Conservation (phyloP, 331 rosid genomes). For the Telfairia occidentalis region DNA sequence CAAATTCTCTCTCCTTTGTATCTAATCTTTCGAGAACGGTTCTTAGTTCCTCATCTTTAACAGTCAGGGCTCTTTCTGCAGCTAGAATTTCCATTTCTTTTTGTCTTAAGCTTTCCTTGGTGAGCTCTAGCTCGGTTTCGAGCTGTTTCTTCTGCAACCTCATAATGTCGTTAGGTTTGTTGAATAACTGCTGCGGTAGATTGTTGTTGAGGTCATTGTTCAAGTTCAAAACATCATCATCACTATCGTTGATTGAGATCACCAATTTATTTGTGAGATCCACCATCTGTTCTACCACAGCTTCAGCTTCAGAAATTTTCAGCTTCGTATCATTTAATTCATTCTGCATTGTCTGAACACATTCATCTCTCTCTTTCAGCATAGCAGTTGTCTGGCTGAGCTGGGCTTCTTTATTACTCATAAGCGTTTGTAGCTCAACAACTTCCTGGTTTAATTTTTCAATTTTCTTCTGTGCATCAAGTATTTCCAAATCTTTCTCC, state of each 20-base stretch:
- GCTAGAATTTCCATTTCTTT: constrained; percentile 73
- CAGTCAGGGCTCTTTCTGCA: constrained; percentile 47
- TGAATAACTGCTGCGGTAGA: constrained; percentile 22
- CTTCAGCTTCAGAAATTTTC: constrained; percentile 61
- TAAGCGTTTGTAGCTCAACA: constrained; percentile 51
- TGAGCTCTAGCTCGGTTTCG: constrained; percentile 54
- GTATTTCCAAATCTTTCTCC: constrained; percentile 75
- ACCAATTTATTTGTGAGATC: constrained; percentile 67
- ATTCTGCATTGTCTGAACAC: constrained; percentile 33
- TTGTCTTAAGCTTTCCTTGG: constrained; percentile 44
- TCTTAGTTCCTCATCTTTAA: constrained; percentile 73
- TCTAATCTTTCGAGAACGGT: constrained; percentile 46
- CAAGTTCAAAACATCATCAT: constrained; percentile 7
- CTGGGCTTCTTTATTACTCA: constrained; percentile 54
- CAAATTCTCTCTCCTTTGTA: constrained; percentile 48
- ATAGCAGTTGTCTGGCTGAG: constrained; percentile 55
- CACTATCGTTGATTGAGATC: constrained; percentile 43
- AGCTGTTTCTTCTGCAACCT: constrained; percentile 44
- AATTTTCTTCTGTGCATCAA: constrained; percentile 50
- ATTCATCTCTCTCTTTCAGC: constrained; percentile 80
- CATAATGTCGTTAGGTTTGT: constrained; percentile 33
- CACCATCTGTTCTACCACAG: constrained; percentile 46
- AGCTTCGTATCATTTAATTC: constrained; percentile 42
- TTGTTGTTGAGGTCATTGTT: constrained; percentile 23
- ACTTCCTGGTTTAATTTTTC: constrained; percentile 49